These are phyloP conservation scores for Phialophora chinensis DNA, from an alignment of 2,329 filamentous ascomycete genomes.

Conservation along the genomic window DNA sequence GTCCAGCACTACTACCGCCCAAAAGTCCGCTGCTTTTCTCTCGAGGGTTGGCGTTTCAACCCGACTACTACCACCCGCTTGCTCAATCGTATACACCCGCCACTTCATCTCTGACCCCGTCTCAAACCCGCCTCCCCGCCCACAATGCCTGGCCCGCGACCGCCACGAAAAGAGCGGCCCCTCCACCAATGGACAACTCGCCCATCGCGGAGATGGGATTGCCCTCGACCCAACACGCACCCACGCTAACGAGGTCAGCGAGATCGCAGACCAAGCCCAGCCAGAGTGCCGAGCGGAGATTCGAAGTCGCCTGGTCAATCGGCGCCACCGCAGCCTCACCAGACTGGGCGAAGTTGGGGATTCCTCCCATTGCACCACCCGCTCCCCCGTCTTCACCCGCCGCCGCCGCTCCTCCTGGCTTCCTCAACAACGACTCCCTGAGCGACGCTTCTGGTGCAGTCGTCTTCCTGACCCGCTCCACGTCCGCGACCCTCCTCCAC, in stretches of 20 bases:
- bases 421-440: constrained; percentile 1
- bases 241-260: constrained; percentile 19
- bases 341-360: neutral
- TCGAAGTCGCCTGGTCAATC: neutral
- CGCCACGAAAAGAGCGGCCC: constrained; percentile 7
- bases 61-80: neutral
- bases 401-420: neutral
- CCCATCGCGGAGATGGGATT: constrained; percentile 10
- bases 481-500: constrained; percentile 16
- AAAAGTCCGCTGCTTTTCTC: neutral
- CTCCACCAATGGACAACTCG: constrained; percentile 11
- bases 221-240: constrained; percentile 10
- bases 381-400: neutral
- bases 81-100: neutral
- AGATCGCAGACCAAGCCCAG: constrained; percentile 20
- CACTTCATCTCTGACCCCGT: neutral
- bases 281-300: constrained; percentile 19
- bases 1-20: neutral
- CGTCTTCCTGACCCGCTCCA: neutral
- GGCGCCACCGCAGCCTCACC: neutral
- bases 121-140: neutral
- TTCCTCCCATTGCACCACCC: neutral
- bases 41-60: neutral
- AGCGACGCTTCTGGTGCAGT: neutral
- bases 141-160: constrained; percentile 10